Evolutionary conservation across 192 early-diverging fungal species (phyloP).

Genomic region (Dissophora globulifera): DNA sequence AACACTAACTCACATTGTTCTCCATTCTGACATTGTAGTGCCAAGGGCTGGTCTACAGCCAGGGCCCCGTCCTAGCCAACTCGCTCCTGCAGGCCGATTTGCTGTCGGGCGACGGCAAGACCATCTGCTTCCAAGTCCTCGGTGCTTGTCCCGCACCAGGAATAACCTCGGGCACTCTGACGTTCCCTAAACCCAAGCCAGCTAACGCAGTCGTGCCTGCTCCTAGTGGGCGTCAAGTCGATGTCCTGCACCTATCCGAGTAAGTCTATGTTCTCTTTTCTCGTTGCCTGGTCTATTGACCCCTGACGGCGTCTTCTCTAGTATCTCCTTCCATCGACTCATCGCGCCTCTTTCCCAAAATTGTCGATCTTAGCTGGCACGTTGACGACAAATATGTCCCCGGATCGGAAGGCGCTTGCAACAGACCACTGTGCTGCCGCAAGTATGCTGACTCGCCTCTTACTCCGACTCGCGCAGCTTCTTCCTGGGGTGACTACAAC

Average conservation of each 20-base stretch:
- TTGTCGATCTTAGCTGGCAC: conserved; percentile 18
- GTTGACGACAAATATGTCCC: conserved; percentile 29
- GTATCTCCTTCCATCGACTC: too few species aligned
- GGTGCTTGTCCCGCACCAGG: conserved; percentile 57
- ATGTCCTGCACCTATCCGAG: conserved; percentile 61
- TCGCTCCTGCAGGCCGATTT: not conserved
- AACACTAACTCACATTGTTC: not conserved
- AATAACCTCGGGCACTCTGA: conserved; percentile 35
- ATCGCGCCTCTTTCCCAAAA: too few species aligned
- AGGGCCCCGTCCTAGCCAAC: not conserved
- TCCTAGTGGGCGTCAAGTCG: conserved; percentile 37
- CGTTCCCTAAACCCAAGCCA: conserved; percentile 60
- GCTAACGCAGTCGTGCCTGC: conserved; percentile 15
- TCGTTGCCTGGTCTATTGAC: not conserved
- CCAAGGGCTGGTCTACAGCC: conserved; percentile 2
- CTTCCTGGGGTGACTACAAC: conserved; percentile 58
- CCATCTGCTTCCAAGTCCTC: conserved; percentile 53
- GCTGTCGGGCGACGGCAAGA: conserved; percentile 50
- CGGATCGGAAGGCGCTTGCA: conserved; percentile 58
- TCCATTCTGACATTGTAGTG: not conserved
- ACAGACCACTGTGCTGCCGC: conserved; percentile 63
- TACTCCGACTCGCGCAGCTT: conserved; percentile 36
- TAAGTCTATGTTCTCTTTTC: conserved; percentile 20
- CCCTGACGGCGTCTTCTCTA: conserved; percentile 1
- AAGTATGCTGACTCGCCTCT: conserved; percentile 45